phyloP scores from a whole-genome alignment of 805 yeast species.

The Wickerhamiella nectarea region DNA sequence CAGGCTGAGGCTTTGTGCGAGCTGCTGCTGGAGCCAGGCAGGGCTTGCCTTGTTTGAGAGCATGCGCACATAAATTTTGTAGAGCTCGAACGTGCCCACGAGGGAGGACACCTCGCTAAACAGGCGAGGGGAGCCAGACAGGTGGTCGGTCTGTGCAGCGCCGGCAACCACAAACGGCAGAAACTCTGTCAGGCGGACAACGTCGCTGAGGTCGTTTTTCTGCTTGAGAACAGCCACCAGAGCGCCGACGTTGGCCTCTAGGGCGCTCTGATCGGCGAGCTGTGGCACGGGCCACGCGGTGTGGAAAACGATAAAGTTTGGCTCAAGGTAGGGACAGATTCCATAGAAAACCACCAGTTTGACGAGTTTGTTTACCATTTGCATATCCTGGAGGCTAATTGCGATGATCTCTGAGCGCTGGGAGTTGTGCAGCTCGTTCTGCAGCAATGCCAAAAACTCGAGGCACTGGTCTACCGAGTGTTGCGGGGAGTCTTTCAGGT shows the following conservation, averaged over 20 bases:
- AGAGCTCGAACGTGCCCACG: slow-evolving; percentile 51
- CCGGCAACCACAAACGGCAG: slow-evolving; percentile 14
- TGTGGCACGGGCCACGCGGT: neutral
- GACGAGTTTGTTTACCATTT: slow-evolving; percentile 49
- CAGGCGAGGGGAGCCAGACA: neutral
- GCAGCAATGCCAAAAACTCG: neutral
- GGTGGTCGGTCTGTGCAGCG: neutral
- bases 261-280: neutral
- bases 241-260: neutral
- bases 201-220: slow-evolving; percentile 27
- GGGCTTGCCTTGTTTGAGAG: slow-evolving; percentile 22
- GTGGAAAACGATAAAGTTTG: slow-evolving; percentile 4
- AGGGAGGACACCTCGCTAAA: neutral
- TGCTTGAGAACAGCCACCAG: neutral
- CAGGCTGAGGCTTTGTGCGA: slow-evolving; percentile 38
- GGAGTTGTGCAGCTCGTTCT: neutral
- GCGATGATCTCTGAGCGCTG: slow-evolving; percentile 23
- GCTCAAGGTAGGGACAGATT: slow-evolving; percentile 47
- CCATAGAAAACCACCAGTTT: slow-evolving; percentile 59
- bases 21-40: slow-evolving; percentile 32
- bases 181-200: slow-evolving; percentile 14
- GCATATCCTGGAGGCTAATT: slow-evolving; percentile 77
- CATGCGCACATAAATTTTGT: slow-evolving; percentile 39
- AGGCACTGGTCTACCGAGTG: neutral
- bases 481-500: neutral